Evolutionary conservation across 2,329 filamentous ascomycete genomes (phyloP), one percentile per base, ranked within the genome.

Genomic region (Pseudogymnoascus sp.): DNA sequence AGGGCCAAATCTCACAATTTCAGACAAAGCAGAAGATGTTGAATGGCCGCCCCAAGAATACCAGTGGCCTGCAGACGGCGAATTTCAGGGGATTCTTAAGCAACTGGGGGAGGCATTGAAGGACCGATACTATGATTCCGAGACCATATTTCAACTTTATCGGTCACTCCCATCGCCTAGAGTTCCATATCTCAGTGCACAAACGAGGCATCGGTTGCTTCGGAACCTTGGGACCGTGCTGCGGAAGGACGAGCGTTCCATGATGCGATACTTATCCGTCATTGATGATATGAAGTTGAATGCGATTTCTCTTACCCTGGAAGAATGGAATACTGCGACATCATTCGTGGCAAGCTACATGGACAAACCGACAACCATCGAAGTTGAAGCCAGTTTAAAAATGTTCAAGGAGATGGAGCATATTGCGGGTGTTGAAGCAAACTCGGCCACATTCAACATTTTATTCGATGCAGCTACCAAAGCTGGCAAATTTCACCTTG

Each of bases 381-480:
- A 92, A 73, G 75, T 90, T 46, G 79, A 90, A 74, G 82, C 85
- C 4, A 87, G 90, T 0, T 79, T 99, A 53, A 83, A 85, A 59
- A 76, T 96, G 23, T 99, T 93, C 93, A 86, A 84, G 67, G 87
- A 95, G 70, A 97, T 97, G 92, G 95, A 99, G 75, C 81, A 84
- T 56, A 78, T 85, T 4, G 86, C 87, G 1, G 82, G 84, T 1
- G 74, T 91, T 12, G 77, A 78, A 68, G 87, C 84, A 37, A 89
- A 89, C 69, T 81, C 85, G 59, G 88, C 92, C n/a, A 96, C 93
- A 0, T 96, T 99, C 75, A 96, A 95, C 72, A 89, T 97, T 56
- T 82, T 99, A 11, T 97, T 96, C 69, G 90, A 97, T 71, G 84
- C 91, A 10, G 91, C 95, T 1, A 85, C 91, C 68, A 96, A 95